A percentile compares a stretch with the other conserved stretches of the same genome.
Evolutionary conservation across 768 basidiomycete genomes (phyloP).

Genomic region (Phlebiopsis gigantea): DNA sequence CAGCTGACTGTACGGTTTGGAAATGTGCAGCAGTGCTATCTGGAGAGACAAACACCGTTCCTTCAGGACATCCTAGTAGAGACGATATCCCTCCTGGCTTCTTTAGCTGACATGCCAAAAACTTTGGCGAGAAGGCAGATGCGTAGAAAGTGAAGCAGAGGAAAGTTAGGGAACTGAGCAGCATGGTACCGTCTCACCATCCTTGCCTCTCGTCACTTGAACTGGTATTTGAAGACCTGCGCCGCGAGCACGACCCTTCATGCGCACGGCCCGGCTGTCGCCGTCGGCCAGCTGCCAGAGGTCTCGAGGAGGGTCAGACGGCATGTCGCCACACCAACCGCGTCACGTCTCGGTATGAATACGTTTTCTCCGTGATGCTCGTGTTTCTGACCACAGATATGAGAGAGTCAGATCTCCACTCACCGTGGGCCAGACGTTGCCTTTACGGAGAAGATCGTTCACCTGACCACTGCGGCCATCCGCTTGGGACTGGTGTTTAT

Average conservation of each 20-base stretch:
- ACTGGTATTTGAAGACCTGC: too few relatives aligned
- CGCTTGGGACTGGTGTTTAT: too few relatives aligned
- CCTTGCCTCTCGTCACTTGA: neutral
- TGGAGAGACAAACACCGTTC: slow-evolving; percentile 54
- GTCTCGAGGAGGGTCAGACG: slow-evolving; percentile 1
- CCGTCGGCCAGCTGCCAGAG: neutral
- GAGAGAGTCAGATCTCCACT: too few relatives aligned
- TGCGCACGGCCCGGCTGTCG: neutral
- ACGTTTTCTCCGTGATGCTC: too few relatives aligned
- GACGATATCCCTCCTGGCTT: slow-evolving; percentile 39
- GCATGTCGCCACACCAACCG: too few relatives aligned
- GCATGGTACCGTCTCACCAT: neutral
- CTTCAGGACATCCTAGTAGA: slow-evolving; percentile 47
- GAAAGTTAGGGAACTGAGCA: neutral
- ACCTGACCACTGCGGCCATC: too few relatives aligned
- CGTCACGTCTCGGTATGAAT: too few relatives aligned
- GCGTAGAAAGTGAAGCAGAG: neutral
- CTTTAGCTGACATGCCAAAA: slow-evolving; percentile 46
- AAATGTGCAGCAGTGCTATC: slow-evolving; percentile 43
- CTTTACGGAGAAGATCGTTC: too few relatives aligned
- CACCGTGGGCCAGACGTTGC: too few relatives aligned
- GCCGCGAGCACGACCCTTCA: neutral
- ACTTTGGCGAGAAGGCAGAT: slow-evolving; percentile 14
- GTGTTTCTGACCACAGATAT: too few relatives aligned
- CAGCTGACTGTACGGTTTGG: slow-evolving; percentile 47